These are phyloP conservation scores for Triticum dicoccoides DNA, from an alignment of 176 grass and related monocot species.

Conservation along the genomic window DNA sequence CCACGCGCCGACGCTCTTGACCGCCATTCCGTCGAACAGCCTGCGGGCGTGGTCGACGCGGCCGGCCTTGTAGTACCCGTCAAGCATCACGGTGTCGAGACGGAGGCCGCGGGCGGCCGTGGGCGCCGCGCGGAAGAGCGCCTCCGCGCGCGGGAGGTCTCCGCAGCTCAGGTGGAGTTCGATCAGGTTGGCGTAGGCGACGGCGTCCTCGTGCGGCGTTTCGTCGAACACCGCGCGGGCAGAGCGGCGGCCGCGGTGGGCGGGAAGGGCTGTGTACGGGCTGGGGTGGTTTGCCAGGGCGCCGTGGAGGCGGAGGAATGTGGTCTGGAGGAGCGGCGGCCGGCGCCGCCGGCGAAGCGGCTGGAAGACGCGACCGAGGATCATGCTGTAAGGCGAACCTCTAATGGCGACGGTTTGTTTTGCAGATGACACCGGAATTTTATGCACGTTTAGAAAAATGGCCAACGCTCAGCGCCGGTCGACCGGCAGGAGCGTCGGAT, in stretches of 20 bases:
- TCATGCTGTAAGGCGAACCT: no score
- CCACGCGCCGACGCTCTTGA: neutral
- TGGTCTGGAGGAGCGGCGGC: neutral
- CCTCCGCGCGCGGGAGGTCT: slow-evolving; percentile 16
- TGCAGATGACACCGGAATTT: no score
- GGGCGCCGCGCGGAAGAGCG: slow-evolving; percentile 11
- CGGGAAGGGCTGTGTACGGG: neutral
- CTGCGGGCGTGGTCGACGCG: slow-evolving; percentile 16
- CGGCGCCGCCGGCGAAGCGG: neutral
- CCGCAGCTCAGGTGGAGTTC: neutral
- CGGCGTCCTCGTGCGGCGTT: neutral
- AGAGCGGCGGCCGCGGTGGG: neutral
- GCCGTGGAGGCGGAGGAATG: neutral
- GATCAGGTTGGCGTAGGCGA: slow-evolving; percentile 15
- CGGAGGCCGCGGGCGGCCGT: neutral
- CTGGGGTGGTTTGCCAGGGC: neutral
- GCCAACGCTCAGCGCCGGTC: no score
- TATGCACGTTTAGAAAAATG: no score
- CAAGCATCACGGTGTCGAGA: slow-evolving; percentile 10
- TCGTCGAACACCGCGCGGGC: neutral
- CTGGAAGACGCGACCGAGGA: no score
- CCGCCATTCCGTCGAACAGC: slow-evolving; percentile 25
- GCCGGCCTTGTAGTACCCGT: slow-evolving; percentile 16
- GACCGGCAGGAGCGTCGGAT: no score
- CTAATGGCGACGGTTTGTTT: no score